Evolutionary conservation across 108 stramenopile genomes (phyloP), one percentile per base, ranked within the genome.

Genomic region (Nitzschia palea): DNA sequence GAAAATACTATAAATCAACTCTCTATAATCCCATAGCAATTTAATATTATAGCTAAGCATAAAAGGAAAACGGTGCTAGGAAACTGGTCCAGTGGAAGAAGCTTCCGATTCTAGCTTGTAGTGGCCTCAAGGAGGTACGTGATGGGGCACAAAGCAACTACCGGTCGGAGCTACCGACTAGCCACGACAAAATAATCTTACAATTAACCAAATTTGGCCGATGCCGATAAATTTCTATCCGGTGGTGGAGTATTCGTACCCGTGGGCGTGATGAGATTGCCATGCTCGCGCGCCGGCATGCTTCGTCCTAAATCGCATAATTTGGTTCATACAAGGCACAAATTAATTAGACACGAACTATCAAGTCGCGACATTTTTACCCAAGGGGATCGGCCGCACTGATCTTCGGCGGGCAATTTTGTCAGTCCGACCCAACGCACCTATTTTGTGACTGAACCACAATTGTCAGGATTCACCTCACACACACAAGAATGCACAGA

Each of bases 371-470:
- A n/a, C n/a, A n/a, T n/a, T n/a, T n/a, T n/a, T n/a, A n/a, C n/a
- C n/a, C n/a, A n/a, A n/a, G n/a, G n/a, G 40, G 25, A 26, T 52
- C 51, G 23, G 14, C 14, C 20, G 51, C 23, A 22, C 23, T 52
- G 25, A 52, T 26, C 14, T 60, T 60, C 27, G 59, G 59, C 59
- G 25, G 37, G 25, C 59, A 60, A 40, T 42, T 42, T 60, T 60
- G 59, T 60, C 40, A 26, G 23, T 26, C 59, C 36, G 59, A 60
- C 59, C 40, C 59, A 60, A 60, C 59, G 59, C 59, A 60, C 40
- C 59, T 12, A 48, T 48, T 4, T 18, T 48, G 47, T 48, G 47
- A 48, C 47, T 48, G 18, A 20, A 48, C 17, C 5, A 20, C 18
- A 4, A 12, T 48, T 48, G 17, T 20, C 37, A 40, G 8, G 37